Evolutionary conservation across 306 rosid genomes (phyloP), one percentile per base, ranked within the genome.

Genomic region (Prunus kanzakura): DNA sequence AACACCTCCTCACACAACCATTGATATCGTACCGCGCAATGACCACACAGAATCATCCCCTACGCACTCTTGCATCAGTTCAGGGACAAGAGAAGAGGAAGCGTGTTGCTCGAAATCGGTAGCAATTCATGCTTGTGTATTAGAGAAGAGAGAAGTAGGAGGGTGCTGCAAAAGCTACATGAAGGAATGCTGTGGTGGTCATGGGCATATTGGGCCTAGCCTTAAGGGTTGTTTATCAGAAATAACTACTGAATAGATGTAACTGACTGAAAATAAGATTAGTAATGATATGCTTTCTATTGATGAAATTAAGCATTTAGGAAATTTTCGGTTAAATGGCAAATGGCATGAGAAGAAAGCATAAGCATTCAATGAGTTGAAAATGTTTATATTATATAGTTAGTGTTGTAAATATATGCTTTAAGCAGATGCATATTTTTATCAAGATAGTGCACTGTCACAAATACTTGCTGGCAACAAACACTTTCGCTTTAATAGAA

Each of bases 101-200:
- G 57, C 65, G 0, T 80, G 90, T 16, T 89, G 96, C 25, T 12
- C 50, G 5, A 79, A 75, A n/a, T 32, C 75, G 1, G 8, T 54
- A 2, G 23, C 83, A 55, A 35, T 51, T 45, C 84, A 88, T 58
- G 82, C 83, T 70, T 88, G 93, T 74, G n/a, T 60, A 51, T 78
- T 86, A 50, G 89, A 87, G 32, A 89, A 87, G 20, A 87, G 97
- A 81, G 91, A 78, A 55, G 32, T 50, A 58, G 86, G 87, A 63
- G 92, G 92, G n/a, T 92, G 97, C 75, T 86, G 97, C 85, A 88
- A 86, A 86, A 90, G 93, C 82, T 91, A 91, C 85, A 83, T 84
- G 97, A 84, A 87, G 85, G 93, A 92, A 83, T 91, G 98, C 6
- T 92, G 97, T 66, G 74, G 77, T 71, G 84, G 65, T 45, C 88